Evolutionary conservation across 164 flowering plant species (phyloP).

Genomic region (Vitis cinerea): DNA sequence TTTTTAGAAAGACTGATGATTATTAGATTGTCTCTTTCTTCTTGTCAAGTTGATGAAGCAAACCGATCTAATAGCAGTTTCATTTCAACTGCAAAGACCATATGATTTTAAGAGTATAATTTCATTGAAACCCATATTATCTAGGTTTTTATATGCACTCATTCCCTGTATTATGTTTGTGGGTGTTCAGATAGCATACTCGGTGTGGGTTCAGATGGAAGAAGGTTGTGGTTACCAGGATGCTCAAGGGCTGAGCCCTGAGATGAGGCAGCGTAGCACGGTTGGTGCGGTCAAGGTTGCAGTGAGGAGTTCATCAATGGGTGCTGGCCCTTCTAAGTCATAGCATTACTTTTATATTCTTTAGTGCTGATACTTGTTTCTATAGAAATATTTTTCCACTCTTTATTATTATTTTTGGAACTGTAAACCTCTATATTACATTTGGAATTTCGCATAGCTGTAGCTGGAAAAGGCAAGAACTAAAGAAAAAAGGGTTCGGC

Average conservation of each 20-base stretch:
- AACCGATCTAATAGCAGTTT: too few species aligned
- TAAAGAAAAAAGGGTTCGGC: background rate
- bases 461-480: background rate
- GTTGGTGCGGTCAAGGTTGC: conserved; percentile 90
- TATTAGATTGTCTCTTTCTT: too few species aligned
- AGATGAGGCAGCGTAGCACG: conserved; percentile 62
- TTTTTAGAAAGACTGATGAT: too few species aligned
- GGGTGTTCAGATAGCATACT: conserved; percentile 71
- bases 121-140: too few species aligned
- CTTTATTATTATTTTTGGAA: background rate
- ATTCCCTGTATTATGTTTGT: background rate
- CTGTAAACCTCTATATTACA: background rate
- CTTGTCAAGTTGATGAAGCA: too few species aligned
- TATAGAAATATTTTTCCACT: background rate
- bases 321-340: conserved; percentile 52
- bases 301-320: conserved; percentile 57
- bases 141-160: too few species aligned
- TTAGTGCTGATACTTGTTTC: conserved; percentile 5
- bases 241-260: conserved; percentile 47
- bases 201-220: conserved; percentile 71
- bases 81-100: too few species aligned
- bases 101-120: too few species aligned
- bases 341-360: conserved; percentile 15
- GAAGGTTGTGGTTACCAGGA: conserved; percentile 37
- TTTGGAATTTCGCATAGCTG: background rate